Evolutionary conservation across 768 basidiomycete species (phyloP).

Genomic region (Phanerochaete carnosa): DNA sequence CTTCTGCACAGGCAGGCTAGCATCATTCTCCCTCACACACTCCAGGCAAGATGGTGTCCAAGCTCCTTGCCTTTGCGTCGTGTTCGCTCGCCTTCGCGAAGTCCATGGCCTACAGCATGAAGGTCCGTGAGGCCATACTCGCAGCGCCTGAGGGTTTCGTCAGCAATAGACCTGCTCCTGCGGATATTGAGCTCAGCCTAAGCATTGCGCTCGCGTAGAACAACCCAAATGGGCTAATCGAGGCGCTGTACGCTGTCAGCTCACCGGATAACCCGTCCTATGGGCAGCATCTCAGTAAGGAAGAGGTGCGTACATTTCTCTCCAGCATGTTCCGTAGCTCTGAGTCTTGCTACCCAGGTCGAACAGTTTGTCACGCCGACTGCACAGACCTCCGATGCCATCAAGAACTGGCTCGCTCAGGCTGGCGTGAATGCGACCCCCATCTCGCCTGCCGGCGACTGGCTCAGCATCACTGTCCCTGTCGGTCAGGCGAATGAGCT

Average conservation of each 20-base stretch:
- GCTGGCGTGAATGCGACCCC: constrained; percentile 20
- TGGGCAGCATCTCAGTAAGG: constrained; percentile 23
- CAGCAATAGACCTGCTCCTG: constrained; percentile 13
- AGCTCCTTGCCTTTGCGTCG: constrained; percentile 5
- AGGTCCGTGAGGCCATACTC: constrained; percentile 14
- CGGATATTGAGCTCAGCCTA: constrained; percentile 20
- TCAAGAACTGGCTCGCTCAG: constrained; percentile 23
- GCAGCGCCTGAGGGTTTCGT: constrained; percentile 14
- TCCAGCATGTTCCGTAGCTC: background rate
- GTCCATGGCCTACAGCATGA: constrained; percentile 6
- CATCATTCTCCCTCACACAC: background rate
- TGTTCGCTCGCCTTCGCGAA: constrained; percentile 7
- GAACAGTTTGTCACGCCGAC: constrained; percentile 23
- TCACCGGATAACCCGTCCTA: constrained; percentile 19
- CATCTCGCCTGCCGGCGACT: constrained; percentile 26
- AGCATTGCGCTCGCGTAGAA: constrained; percentile 25
- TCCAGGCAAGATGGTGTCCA: constrained; percentile 9
- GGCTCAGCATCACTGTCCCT: constrained; percentile 21
- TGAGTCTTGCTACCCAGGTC: constrained; percentile 14
- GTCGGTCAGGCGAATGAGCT: constrained; percentile 26
- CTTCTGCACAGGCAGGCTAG: no score
- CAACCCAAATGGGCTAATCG: constrained; percentile 23
- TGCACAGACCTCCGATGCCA: constrained; percentile 20
- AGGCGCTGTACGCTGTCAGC: constrained; percentile 22
- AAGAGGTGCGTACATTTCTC: constrained; percentile 17